phyloP scores from a whole-genome alignment of 1,139 yeast species.

The Protomyces pachydermus region DNA sequence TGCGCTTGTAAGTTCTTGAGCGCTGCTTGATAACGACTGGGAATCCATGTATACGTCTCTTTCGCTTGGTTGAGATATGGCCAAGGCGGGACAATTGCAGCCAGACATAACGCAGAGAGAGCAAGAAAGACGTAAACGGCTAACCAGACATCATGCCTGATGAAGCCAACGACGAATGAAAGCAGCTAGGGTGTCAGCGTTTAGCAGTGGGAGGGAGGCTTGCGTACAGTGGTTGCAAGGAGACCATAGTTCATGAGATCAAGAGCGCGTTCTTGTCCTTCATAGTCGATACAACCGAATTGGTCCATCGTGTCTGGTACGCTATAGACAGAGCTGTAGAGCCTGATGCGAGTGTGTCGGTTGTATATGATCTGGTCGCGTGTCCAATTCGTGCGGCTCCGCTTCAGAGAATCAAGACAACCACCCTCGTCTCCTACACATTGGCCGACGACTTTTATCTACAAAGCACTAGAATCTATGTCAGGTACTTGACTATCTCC shows the following conservation, averaged over 20 bases:
- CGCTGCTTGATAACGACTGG: slow-evolving; percentile 12
- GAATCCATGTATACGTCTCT: background rate
- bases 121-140: slow-evolving; percentile 9
- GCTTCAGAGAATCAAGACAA: no score
- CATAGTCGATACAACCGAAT: slow-evolving; percentile 17
- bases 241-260: slow-evolving; percentile 4
- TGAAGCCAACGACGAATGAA: slow-evolving; percentile 12
- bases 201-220: background rate
- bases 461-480: no score
- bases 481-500: no score
- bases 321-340: no score
- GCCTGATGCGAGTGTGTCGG: no score
- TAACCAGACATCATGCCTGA: slow-evolving; percentile 4
- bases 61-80: slow-evolving; percentile 19
- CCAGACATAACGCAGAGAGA: background rate
- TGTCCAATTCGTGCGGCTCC: no score
- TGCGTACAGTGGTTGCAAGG: slow-evolving; percentile 6
- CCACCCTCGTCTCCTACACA: no score
- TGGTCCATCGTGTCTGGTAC: slow-evolving; percentile 4
- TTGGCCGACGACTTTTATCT: no score
- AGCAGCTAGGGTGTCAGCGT: background rate
- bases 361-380: no score
- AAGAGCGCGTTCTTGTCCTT: slow-evolving; percentile 10
- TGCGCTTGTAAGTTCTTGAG: slow-evolving; percentile 21
- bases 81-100: slow-evolving; percentile 26